These are phyloP conservation scores for Salicornia ramosissima DNA, from an alignment of 148 eudicot species.

Conservation along the genomic window DNA sequence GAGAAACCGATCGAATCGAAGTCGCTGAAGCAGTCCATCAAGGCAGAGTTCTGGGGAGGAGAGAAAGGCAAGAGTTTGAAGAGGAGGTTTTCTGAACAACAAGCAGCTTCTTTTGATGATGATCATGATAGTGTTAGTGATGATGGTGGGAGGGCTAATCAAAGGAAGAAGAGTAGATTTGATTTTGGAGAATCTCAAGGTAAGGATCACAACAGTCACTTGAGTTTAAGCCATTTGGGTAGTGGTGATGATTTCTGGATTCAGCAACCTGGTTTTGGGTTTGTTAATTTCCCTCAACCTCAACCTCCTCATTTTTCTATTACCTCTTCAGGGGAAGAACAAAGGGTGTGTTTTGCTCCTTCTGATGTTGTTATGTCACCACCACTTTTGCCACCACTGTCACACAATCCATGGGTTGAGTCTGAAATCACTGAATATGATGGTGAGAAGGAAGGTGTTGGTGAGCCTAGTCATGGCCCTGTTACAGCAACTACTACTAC, in stretches of 20 bases:
- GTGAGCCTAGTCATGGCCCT: conserved; percentile 34
- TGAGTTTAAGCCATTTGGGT: conserved; percentile 50
- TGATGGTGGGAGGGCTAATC: conserved; percentile 37
- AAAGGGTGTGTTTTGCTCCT: conserved; percentile 52
- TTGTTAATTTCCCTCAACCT: conserved; percentile 33
- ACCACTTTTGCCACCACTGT: conserved; percentile 39
- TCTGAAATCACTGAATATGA: conserved; percentile 52
- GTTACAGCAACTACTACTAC: no score
- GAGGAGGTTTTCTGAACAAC: conserved; percentile 62
- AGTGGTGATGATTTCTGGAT: conserved; percentile 56
- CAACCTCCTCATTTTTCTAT: conserved; percentile 74
- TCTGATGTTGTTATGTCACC: conserved; percentile 42
- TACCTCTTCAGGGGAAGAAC: conserved; percentile 63
- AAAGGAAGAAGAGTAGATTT: conserved; percentile 50
- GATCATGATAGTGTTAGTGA: conserved; percentile 27
- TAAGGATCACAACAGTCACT: conserved; percentile 19
- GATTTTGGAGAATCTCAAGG: conserved; percentile 32
- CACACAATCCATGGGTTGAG: conserved; percentile 57
- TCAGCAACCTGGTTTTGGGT: conserved; percentile 46
- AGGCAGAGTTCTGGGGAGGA: conserved; percentile 54
- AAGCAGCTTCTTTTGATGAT: conserved; percentile 37
- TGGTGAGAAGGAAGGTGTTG: conserved; percentile 49
- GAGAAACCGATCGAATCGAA: conserved; percentile 51
- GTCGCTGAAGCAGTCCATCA: conserved; percentile 52
- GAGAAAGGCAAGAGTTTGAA: conserved; percentile 61